Percentiles rank a stretch among this genome's conserved stretches.
Evolutionary conservation across 768 basidiomycete genomes (phyloP).

Genomic region (Termitomyces titanicus): DNA sequence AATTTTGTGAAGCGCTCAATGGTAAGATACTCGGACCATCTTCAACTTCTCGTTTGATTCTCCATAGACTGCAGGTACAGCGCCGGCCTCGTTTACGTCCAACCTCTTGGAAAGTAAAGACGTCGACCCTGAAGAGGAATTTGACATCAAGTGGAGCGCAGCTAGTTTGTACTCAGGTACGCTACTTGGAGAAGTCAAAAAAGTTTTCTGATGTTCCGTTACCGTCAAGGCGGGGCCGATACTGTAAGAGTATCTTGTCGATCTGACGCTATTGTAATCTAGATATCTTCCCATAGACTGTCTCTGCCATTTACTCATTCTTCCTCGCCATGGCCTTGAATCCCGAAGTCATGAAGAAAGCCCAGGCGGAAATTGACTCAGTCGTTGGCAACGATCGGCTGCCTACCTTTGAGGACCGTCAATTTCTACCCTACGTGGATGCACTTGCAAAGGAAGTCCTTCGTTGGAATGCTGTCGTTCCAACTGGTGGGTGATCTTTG

Average conservation of each 20-base stretch:
- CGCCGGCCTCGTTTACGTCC: conserved; percentile 54
- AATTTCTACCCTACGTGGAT: conserved; percentile 53
- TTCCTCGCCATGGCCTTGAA: conserved; percentile 51
- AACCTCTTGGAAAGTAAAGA: conserved; percentile 48
- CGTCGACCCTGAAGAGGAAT: conserved; percentile 43
- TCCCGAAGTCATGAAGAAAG: conserved; percentile 40
- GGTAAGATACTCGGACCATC: conserved; percentile 27
- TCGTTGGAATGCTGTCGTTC: conserved; percentile 44
- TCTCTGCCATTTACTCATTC: conserved; percentile 14
- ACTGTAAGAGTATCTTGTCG: conserved; percentile 20
- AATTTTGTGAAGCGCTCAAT: conserved; percentile 60
- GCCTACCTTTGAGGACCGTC: conserved; percentile 55
- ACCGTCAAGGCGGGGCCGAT: conserved; percentile 46
- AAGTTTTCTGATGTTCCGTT: conserved; percentile 1
- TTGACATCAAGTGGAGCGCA: conserved; percentile 41
- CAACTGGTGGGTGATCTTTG: conserved; percentile 29
- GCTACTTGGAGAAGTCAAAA: neutral
- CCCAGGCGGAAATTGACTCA: too few relatives aligned
- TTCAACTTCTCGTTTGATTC: conserved; percentile 4
- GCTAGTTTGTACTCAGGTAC: conserved; percentile 41
- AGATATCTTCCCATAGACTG: conserved; percentile 39
- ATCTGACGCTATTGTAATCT: neutral
- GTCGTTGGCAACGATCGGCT: conserved; percentile 37
- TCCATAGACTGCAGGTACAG: conserved; percentile 51
- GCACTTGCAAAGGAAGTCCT: conserved; percentile 57